Evolutionary conservation across 768 basidiomycete species (phyloP).

Genomic region (Tubosaeta brunneosetosa): DNA sequence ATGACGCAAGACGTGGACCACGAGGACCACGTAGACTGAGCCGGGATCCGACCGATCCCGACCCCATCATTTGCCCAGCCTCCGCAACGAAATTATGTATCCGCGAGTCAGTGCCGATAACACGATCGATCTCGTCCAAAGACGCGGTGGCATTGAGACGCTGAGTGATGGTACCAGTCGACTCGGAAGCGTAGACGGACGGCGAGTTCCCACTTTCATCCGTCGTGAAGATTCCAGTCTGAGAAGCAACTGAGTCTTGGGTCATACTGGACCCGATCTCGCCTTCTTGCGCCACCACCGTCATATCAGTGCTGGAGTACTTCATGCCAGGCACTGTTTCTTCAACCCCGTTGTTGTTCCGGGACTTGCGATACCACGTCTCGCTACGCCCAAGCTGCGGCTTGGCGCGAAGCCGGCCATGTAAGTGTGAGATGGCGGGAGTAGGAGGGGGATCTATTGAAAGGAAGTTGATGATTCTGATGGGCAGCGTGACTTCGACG

Average conservation of each 20-base stretch:
- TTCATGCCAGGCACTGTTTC: slow-evolving; percentile 33
- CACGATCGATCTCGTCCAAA: slow-evolving; percentile 28
- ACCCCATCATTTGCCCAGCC: slow-evolving; percentile 10
- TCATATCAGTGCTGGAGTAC: slow-evolving; percentile 23
- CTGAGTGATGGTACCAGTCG: slow-evolving; percentile 19
- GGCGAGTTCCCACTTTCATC: slow-evolving; percentile 17
- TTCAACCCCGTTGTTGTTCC: slow-evolving; percentile 11
- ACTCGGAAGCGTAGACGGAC: slow-evolving; percentile 28
- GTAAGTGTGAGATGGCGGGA: slow-evolving; percentile 21
- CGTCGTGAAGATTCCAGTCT: slow-evolving; percentile 1
- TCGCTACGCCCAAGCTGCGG: slow-evolving; percentile 23
- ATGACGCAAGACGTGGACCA: slow-evolving; percentile 14
- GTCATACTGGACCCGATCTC: slow-evolving; percentile 4
- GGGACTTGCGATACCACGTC: slow-evolving; percentile 30
- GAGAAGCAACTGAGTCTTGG: slow-evolving; percentile 5
- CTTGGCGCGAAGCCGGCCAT: slow-evolving; percentile 18
- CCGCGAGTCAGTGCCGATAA: slow-evolving; percentile 18
- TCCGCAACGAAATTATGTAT: slow-evolving; percentile 25
- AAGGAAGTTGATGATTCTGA: slow-evolving; percentile 76
- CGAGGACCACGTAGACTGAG: slow-evolving; percentile 20
- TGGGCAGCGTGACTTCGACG: slow-evolving; percentile 65
- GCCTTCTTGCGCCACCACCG: slow-evolving; percentile 24
- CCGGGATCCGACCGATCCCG: slow-evolving; percentile 14
- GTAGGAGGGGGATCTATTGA: slow-evolving; percentile 78
- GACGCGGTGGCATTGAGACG: slow-evolving; percentile 12